Evolutionary conservation across 805 yeast species (phyloP).

Genomic region (Yamadazyma ubonensis): DNA sequence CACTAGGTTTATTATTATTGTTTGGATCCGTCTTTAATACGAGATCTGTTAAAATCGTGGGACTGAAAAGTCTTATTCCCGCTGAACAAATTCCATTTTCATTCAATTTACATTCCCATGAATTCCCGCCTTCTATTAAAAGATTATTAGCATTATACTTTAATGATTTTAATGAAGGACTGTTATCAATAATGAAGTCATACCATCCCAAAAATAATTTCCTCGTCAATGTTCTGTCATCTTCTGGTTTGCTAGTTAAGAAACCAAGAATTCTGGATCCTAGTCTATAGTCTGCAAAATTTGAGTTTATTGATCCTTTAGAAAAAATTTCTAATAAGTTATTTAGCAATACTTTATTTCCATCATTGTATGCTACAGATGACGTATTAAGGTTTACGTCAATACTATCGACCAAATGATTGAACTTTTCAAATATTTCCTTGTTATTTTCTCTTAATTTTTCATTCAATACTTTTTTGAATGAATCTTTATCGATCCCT

Average conservation of each 20-base stretch:
- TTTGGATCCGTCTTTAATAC: constrained; percentile 23
- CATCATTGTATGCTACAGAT: constrained; percentile 11
- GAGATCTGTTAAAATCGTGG: constrained; percentile 35
- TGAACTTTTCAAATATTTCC: constrained; percentile 23
- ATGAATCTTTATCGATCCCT: constrained; percentile 20
- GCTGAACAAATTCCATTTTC: constrained; percentile 23
- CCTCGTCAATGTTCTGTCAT: constrained; percentile 21
- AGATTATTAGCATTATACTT: constrained; percentile 40
- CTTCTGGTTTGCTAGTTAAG: constrained; percentile 27
- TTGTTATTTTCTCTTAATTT: constrained; percentile 25
- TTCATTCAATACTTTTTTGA: constrained; percentile 23
- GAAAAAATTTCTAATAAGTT: constrained; percentile 30
- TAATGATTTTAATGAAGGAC: constrained; percentile 24
- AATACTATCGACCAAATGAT: constrained; percentile 25
- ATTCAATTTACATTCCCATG: constrained; percentile 33
- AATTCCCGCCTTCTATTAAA: constrained; percentile 31
- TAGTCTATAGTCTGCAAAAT: constrained; percentile 39
- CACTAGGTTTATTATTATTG: constrained; percentile 17
- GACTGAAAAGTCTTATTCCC: constrained; percentile 33
- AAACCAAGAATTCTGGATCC: constrained; percentile 43
- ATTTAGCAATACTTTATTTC: constrained; percentile 27
- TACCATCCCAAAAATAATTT: constrained; percentile 41
- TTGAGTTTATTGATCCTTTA: constrained; percentile 34
- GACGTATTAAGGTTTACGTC: constrained; percentile 15
- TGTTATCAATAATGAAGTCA: constrained; percentile 28